Evolutionary conservation across 345 rosid genomes (phyloP).

Genomic region (Lepidium sativum): DNA sequence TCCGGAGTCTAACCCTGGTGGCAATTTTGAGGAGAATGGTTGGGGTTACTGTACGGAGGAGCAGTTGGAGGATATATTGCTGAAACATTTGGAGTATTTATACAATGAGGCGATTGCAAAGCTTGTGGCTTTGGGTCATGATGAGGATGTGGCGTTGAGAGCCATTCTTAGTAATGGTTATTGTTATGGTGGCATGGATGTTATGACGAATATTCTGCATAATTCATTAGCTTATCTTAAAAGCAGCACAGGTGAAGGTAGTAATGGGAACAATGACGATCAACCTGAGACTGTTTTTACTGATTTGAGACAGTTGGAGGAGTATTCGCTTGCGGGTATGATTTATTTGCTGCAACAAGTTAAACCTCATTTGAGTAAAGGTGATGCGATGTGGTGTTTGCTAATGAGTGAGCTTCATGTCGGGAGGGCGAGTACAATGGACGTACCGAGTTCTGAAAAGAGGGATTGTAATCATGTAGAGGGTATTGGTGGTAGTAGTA

Average conservation of each 20-base stretch:
- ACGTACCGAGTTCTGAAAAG: conserved; percentile 36
- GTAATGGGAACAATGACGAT: conserved; percentile 34
- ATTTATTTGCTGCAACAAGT: conserved; percentile 83
- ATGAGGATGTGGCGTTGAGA: conserved; percentile 62
- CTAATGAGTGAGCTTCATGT: conserved; percentile 89
- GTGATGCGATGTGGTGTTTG: conserved; percentile 98
- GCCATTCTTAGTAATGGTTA: conserved; percentile 74
- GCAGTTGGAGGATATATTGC: conserved; percentile 65
- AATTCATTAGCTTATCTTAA: conserved; percentile 68
- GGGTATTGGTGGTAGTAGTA: conserved; percentile 19
- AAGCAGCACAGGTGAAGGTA: conserved; percentile 30
- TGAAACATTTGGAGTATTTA: conserved; percentile 48
- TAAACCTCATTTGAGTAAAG: conserved; percentile 71
- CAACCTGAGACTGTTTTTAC: conserved; percentile 50
- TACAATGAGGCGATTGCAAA: conserved; percentile 64
- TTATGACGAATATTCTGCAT: conserved; percentile 62
- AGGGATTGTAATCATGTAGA: conserved; percentile 28
- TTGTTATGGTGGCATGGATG: conserved; percentile 88
- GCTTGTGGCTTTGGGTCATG: conserved; percentile 64
- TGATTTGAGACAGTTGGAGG: conserved; percentile 70
- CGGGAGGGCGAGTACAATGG: conserved; percentile 63
- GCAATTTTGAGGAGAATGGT: conserved; percentile 45
- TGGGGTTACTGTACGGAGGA: conserved; percentile 91
- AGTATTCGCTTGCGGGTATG: conserved; percentile 76
- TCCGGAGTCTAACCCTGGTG: conserved; percentile 26